A percentile compares a stretch with the other conserved stretches of the same genome.
These are phyloP conservation scores for Asterella californica DNA, from an alignment of 225 moss, liverwort and hornwort genomes.

Conservation along the genomic window DNA sequence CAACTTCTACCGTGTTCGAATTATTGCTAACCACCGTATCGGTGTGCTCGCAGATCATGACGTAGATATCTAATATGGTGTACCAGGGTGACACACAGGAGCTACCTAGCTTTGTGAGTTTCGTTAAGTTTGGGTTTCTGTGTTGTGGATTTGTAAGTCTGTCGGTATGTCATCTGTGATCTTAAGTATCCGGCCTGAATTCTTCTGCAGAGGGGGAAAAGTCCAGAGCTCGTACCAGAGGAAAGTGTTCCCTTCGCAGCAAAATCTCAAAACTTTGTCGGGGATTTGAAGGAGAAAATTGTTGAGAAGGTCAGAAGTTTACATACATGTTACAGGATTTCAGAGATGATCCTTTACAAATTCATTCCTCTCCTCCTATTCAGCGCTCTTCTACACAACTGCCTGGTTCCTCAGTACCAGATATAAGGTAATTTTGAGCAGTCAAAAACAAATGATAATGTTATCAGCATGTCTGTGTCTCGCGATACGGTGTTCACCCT, in stretches of 20 bases:
- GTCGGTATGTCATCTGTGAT: neutral
- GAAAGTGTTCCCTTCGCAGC: conserved; percentile 26
- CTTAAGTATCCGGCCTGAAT: neutral
- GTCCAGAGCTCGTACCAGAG: conserved; percentile 42
- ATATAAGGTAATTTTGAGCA: conserved; percentile 9
- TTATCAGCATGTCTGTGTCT: neutral
- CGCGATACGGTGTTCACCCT: neutral
- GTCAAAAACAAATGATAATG: neutral
- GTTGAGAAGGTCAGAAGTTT: conserved; percentile 19
- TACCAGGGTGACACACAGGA: conserved; percentile 55
- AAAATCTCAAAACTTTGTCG: conserved; percentile 28
- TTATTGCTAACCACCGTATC: neutral
- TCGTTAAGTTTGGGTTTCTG: neutral
- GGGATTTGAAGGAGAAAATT: conserved; percentile 21
- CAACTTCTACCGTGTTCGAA: neutral
- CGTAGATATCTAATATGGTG: conserved; percentile 71
- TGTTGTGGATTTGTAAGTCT: neutral
- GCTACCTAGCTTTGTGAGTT: conserved; percentile 57
- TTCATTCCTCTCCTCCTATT: conserved; percentile 32
- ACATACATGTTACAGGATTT: conserved; percentile 22
- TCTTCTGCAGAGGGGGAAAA: conserved; percentile 40
- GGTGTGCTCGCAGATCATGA: conserved; percentile 33
- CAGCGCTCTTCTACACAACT: conserved; percentile 26
- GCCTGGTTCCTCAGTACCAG: conserved; percentile 25
- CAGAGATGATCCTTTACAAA: conserved; percentile 21